Base-by-base conservation (phyloP, 2,329 filamentous ascomycete species). In the Passalora sequoiae region DNA sequence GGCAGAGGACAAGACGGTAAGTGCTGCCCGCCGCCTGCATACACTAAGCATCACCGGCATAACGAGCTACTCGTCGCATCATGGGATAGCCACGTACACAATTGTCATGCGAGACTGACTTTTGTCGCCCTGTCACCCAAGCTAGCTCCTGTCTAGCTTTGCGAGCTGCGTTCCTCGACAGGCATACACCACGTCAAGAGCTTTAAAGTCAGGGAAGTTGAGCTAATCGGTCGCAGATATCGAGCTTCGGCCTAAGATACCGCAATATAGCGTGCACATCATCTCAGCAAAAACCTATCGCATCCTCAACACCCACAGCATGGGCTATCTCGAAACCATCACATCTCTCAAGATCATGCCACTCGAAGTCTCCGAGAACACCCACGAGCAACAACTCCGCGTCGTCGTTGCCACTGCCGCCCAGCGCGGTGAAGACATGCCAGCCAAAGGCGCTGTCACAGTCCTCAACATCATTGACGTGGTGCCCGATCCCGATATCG, bases 391-490 rank as follows among this genome's bases (percentile, higher is more conserved):
- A 12, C 84, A 81, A 57, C 83, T 86, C 59, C 75, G 97, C 35
- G 76, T 98, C 38, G 81, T 83, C 0, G 83, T 96, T 1, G 92
- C 91, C 10, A 95, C 91, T 0, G 84, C 88, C 1, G 77, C 92
- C 19, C 77, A 83, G n/a, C 84, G 84, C 47, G 92, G 92, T 29
- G 92, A 98, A 66, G 92, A 97, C 59, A 78, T 94, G 44, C 83
- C 89, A 1, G 84, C 89, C 0, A 81, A 86, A 33, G 92, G 92
- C 2, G 79, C 84, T 29, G 78, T 98, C 28, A 89, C 92, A 57
- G 86, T 97, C 36, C 94, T 92, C 59, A 89, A 96, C 59, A 78
- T 98, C 21, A 89, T 94, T 45, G 79, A 83, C 24, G 92, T 98
- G 22, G 91, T 96, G 1, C 91, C 92, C 0, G 83, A 96, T 50